These are phyloP conservation scores for Ogataea pini DNA, from an alignment of 805 yeast species.

Conservation along the genomic window DNA sequence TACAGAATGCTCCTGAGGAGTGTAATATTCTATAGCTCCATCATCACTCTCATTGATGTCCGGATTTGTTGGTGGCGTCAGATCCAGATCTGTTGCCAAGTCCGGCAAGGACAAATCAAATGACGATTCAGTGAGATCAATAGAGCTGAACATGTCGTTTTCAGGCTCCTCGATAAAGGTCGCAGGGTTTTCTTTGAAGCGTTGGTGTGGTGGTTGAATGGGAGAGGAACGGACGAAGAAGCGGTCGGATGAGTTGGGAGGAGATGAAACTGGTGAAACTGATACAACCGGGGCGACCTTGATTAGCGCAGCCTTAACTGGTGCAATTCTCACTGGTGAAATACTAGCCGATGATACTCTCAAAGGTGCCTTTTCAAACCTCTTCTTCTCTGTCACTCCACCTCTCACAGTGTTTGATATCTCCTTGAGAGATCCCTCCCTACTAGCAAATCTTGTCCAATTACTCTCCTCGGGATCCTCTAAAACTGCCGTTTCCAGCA, in stretches of 20 bases:
- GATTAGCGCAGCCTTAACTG: not conserved
- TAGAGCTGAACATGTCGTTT: conserved; percentile 18
- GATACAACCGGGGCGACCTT: no score
- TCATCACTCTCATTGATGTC: conserved; percentile 11
- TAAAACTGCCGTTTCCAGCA: conserved; percentile 7
- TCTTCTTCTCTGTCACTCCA: not conserved
- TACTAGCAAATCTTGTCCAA: conserved; percentile 15
- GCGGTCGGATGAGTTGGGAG: not conserved
- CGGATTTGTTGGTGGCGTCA: conserved; percentile 3
- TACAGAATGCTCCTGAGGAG: conserved; percentile 21
- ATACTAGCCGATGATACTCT: not conserved
- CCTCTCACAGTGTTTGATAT: not conserved
- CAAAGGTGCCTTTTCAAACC: not conserved
- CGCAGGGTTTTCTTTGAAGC: conserved; percentile 1
- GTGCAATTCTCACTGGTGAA: not conserved
- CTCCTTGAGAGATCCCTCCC: conserved; percentile 6
- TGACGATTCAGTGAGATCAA: conserved; percentile 21
- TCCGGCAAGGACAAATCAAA: conserved; percentile 21
- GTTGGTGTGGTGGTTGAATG: conserved; percentile 9
- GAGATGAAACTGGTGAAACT: no score
- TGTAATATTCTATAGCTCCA: conserved; percentile 17
- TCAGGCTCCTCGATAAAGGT: conserved; percentile 7
- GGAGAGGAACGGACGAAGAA: conserved; percentile 1
- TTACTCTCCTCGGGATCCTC: conserved; percentile 11
- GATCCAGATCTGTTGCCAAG: conserved; percentile 7